Base-by-base conservation (phyloP, 306 rosid genomes). In the Hylodesmum podocarpum region DNA sequence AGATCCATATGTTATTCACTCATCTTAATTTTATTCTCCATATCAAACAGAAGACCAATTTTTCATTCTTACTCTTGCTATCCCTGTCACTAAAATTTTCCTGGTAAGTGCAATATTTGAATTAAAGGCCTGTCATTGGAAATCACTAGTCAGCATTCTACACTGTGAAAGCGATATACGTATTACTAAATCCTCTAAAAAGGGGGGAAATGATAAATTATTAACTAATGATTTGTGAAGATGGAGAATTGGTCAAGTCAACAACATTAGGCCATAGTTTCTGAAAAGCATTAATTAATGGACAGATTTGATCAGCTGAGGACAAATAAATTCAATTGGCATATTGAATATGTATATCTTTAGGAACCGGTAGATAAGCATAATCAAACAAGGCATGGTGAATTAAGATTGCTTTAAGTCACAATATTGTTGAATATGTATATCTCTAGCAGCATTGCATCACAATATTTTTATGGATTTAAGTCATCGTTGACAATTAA, bases 241-340 rank as follows among this genome's bases (percentile, higher is more conserved):
- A 5, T 51, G 41, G 7, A 25, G 54, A 69, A 49, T 49, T 22
- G 58, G 43, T 28, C 16, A 24, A 66, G 87, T 84, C 87, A 84
- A 67, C 70, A 84, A 79, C 72, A 44, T 68, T 54, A 55, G n/a
- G 72, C 76, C 41, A 36, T 6, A 0, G 47, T 61, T 40, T 33
- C 39, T 74, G 47, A 67, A 59, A 1, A 58, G 25, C 39, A 22
- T 57, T 36, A 54, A 25, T 54, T 54, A 49, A 43, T 29, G 36
- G 54, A 72, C 54, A 58, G 58, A 4, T 24, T 8, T 3, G 46
- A 33, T 44, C 63, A 65, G 39, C 10, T 33, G 21, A 9, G 6
- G 16, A 18, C 31, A 8, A 21, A 12, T 15, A 22, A 25, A 6
- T 37, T 41, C 70, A 71, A 14, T 62, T 24, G 50, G 5, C 36